Evolutionary conservation across 2,329 filamentous ascomycete genomes (phyloP).

Genomic region (Leptographium radiaticola): DNA sequence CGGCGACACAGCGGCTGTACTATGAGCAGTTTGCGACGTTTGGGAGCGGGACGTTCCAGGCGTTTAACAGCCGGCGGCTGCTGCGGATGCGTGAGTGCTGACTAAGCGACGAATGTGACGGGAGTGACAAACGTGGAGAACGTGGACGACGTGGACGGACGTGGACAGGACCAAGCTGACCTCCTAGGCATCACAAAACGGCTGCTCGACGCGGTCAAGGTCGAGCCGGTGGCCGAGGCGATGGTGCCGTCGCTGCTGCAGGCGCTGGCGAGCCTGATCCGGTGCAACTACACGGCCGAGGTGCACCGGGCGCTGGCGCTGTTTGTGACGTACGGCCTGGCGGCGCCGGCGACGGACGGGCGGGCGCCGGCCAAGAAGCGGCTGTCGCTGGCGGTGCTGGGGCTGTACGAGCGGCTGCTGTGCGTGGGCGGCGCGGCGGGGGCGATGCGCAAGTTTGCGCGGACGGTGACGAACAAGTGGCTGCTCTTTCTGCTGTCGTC

Average conservation of each 20-base stretch:
- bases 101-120: too few species aligned
- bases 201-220: slow-evolving; percentile 79
- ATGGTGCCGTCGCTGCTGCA: slow-evolving; percentile 64
- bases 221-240: slow-evolving; percentile 60
- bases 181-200: slow-evolving; percentile 81
- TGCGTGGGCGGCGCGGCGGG: slow-evolving; percentile 57
- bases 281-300: slow-evolving; percentile 70
- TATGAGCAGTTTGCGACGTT: slow-evolving; percentile 88
- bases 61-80: slow-evolving; percentile 80
- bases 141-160: too few species aligned
- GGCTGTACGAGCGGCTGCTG: slow-evolving; percentile 64
- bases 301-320: slow-evolving; percentile 76
- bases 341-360: too few species aligned
- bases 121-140: too few species aligned
- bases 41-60: slow-evolving; percentile 80
- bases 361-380: slow-evolving; percentile 47
- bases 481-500: slow-evolving; percentile 82
- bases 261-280: slow-evolving; percentile 68
- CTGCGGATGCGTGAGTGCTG: slow-evolving; percentile 68
- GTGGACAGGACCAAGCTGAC: too few species aligned
- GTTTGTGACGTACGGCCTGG: slow-evolving; percentile 85
- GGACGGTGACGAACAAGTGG: slow-evolving; percentile 96
- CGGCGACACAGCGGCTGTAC: slow-evolving; percentile 72
- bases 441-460: slow-evolving; percentile 76
- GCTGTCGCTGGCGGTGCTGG: slow-evolving; percentile 61